Base-by-base conservation (phyloP, 2,329 filamentous ascomycete genomes). In the Penicillium sp. region DNA sequence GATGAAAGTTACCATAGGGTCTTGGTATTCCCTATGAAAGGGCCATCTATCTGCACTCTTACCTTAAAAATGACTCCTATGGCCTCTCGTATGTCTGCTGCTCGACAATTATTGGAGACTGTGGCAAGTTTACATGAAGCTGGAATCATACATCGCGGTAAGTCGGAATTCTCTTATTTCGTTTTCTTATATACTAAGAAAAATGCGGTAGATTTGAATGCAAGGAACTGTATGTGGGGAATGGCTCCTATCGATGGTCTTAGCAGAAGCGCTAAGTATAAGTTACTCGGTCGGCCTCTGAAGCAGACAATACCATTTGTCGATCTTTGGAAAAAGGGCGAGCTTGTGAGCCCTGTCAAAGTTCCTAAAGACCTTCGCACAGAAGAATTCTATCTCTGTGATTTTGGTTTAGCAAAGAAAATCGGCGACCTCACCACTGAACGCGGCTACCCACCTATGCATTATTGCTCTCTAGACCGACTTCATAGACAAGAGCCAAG, bases 141-240 rank as follows among this genome's bases (percentile, higher is more conserved):
- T 25, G 64, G 68, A 53, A 67, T 70, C 55, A 55, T 70, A 33
- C 64, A 72, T 57, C 66, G 64, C 35, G 67, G 66, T 69, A 12
- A 66, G 65, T 62, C 29, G 47, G 35, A 2, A 25, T 38, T 31
- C 23, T 41, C 15, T 27, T 41, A 13, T 49, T 47, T 54, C 27
- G 5, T 23, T 43, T 49, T 23, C 42, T 36, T 33, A n/a, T 29
- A 61, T 58, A 47, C 53, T 66, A 57, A 61, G 42, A 45, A 29
- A 42, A 58, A 33, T 50, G 49, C 17, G 17, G 45, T 53, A 72
- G 67, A 70, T 53, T 53, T 70, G 21, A 71, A 66, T 50, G 59
- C 60, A 35, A 66, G 55, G 38, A 72, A 72, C 43, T 68, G 61
- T 60, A 68, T 72, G 62, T 71, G 63, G 67, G 68, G 66, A 36